Conservation (phyloP, 2,329 filamentous ascomycete species). For the Cytospora piceae region DNA sequence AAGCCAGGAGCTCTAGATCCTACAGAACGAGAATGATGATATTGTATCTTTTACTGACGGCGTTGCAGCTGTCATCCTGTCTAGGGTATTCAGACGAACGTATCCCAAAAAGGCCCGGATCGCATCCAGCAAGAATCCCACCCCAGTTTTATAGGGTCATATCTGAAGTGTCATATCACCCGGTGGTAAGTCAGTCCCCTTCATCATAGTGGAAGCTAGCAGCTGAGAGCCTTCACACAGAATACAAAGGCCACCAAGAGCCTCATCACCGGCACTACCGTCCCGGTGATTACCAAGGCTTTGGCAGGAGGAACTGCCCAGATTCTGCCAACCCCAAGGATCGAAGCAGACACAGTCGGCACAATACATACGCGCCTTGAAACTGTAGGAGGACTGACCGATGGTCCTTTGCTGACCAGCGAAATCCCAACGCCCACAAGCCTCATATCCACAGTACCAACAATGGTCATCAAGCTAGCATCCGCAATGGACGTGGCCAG, state of each 20-base stretch:
- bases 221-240: constrained; percentile 11
- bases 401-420: constrained; percentile 34
- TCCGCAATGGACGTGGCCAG: constrained; percentile 33
- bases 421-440: constrained; percentile 26
- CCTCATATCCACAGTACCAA: constrained; percentile 12
- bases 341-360: constrained; percentile 39
- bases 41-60: constrained; percentile 26
- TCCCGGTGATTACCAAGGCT: constrained; percentile 40
- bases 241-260: constrained; percentile 14
- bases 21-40: constrained; percentile 12
- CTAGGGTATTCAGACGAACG: constrained; percentile 5
- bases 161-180: constrained; percentile 3
- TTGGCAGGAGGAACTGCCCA: constrained; percentile 40
- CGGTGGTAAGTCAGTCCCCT: constrained; percentile 8
- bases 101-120: background rate
- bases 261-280: constrained; percentile 26
- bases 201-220: background rate
- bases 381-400: constrained; percentile 33
- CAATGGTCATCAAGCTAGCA: constrained; percentile 35
- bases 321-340: constrained; percentile 38
- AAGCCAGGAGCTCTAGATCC: constrained; percentile 8
- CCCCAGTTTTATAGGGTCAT: background rate
- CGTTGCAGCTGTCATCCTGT: constrained; percentile 25
- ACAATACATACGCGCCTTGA: constrained; percentile 40
- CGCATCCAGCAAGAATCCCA: background rate